These are phyloP conservation scores for Umbilicus rupestris DNA, from an alignment of 164 flowering plant species.

Conservation along the genomic window DNA sequence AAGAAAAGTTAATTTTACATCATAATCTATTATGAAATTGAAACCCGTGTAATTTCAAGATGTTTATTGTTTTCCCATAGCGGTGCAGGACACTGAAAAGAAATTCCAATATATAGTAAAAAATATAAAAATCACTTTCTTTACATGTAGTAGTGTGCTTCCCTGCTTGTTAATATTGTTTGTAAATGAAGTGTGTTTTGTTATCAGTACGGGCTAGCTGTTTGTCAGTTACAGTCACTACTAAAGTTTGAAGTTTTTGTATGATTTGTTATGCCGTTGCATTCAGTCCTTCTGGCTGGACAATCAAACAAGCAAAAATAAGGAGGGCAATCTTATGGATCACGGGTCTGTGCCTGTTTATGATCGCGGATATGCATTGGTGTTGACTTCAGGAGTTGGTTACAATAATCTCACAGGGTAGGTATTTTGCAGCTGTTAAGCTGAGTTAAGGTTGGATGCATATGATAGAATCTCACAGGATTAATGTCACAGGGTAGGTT, in stretches of 20 bases:
- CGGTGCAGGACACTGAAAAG: neutral
- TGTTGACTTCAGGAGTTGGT: slow-evolving; percentile 50
- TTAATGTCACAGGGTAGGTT: too few relatives aligned
- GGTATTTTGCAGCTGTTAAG: slow-evolving; percentile 7
- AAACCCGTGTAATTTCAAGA: too few relatives aligned
- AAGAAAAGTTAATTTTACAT: too few relatives aligned
- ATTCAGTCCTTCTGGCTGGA: slow-evolving; percentile 90
- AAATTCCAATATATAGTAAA: neutral
- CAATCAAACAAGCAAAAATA: slow-evolving; percentile 34
- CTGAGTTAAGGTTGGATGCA: neutral
- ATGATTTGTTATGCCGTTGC: slow-evolving; percentile 1
- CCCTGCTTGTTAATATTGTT: neutral
- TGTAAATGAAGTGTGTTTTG: neutral
- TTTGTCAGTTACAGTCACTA: neutral
- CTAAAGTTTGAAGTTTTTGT: neutral
- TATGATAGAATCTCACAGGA: too few relatives aligned
- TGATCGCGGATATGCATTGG: slow-evolving; percentile 78
- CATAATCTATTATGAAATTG: too few relatives aligned
- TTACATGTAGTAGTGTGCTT: neutral
- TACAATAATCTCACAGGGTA: slow-evolving; percentile 52
- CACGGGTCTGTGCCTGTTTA: slow-evolving; percentile 56
- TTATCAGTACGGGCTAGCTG: neutral
- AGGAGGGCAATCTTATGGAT: slow-evolving; percentile 32
- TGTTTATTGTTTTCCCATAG: too few relatives aligned
- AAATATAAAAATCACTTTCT: too few relatives aligned